These are phyloP conservation scores for Exophiala dermatitidis DNA, from an alignment of 2,329 filamentous ascomycete genomes.

Conservation along the genomic window DNA sequence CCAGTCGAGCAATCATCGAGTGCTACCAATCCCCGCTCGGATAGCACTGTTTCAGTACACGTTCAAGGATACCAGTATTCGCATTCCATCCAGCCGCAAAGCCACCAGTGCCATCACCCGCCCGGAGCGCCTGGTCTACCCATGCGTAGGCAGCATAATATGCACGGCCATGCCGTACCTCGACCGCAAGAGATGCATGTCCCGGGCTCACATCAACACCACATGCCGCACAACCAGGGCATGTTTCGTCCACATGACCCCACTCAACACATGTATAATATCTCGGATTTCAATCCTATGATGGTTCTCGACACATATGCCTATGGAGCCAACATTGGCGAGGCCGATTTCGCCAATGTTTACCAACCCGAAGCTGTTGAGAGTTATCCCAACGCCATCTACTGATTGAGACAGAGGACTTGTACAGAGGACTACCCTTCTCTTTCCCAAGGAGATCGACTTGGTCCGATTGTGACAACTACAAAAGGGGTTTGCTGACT, in stretches of 20 bases:
- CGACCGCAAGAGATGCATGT: not conserved
- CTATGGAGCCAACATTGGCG: conserved; percentile 13
- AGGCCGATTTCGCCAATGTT: conserved; percentile 16
- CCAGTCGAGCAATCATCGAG: not conserved
- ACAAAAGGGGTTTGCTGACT: no score
- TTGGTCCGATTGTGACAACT: no score
- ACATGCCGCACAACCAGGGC: not conserved
- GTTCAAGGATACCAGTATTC: not conserved
- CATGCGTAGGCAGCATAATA: no score
- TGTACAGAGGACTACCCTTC: not conserved
- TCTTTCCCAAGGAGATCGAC: no score
- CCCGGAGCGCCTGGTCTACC: no score
- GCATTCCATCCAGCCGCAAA: not conserved
- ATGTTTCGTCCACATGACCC: not conserved
- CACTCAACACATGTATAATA: conserved; percentile 11
- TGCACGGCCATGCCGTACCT: no score
- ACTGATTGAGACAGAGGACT: conserved; percentile 4
- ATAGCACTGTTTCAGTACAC: not conserved
- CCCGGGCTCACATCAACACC: not conserved
- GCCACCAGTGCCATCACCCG: not conserved
- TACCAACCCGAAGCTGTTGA: conserved; percentile 14
- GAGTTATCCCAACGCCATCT: conserved; percentile 12
- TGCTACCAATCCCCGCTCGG: not conserved
- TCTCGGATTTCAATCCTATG: conserved; percentile 10
- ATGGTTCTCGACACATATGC: conserved; percentile 20